These are phyloP conservation scores for Penicillium cinerascens DNA, from an alignment of 495 filamentous ascomycete genomes.

Conservation along the genomic window DNA sequence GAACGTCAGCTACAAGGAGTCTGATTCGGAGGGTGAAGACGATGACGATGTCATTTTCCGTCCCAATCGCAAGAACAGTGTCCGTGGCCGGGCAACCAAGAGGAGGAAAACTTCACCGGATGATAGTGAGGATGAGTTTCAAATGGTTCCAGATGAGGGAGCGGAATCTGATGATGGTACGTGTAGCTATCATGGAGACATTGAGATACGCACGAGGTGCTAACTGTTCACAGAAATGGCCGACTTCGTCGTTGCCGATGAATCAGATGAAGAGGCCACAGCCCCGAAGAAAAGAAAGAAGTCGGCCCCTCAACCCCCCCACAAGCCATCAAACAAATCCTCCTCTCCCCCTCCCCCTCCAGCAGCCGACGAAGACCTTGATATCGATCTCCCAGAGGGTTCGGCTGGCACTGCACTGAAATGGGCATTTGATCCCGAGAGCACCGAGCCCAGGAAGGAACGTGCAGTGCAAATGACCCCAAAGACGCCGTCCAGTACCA, in stretches of 20 bases:
- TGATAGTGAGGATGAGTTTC: slow-evolving; percentile 67
- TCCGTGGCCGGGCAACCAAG: slow-evolving; percentile 38
- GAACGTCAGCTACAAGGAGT: slow-evolving; percentile 45
- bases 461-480: slow-evolving; percentile 34
- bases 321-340: slow-evolving; percentile 58
- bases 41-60: slow-evolving; percentile 52
- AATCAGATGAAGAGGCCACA: slow-evolving; percentile 70
- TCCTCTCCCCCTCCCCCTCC: slow-evolving; percentile 49
- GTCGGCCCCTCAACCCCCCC: slow-evolving; percentile 44
- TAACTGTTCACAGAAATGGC: slow-evolving; percentile 60
- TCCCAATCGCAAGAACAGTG: slow-evolving; percentile 36
- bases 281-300: slow-evolving; percentile 71
- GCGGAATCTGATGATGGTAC: slow-evolving; percentile 58
- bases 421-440: slow-evolving; percentile 85
- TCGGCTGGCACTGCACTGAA: slow-evolving; percentile 72
- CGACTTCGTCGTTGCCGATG: slow-evolving; percentile 79
- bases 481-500: slow-evolving; percentile 47
- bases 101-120: slow-evolving; percentile 48
- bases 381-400: slow-evolving; percentile 49
- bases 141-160: slow-evolving; percentile 48
- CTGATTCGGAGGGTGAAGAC: slow-evolving; percentile 53
- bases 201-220: background rate
- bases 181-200: slow-evolving; percentile 15
- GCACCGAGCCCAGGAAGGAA: slow-evolving; percentile 56
- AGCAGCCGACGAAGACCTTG: slow-evolving; percentile 49